Conservation (phyloP, 345 rosid genomes). For the Conringia planisiliqua region DNA sequence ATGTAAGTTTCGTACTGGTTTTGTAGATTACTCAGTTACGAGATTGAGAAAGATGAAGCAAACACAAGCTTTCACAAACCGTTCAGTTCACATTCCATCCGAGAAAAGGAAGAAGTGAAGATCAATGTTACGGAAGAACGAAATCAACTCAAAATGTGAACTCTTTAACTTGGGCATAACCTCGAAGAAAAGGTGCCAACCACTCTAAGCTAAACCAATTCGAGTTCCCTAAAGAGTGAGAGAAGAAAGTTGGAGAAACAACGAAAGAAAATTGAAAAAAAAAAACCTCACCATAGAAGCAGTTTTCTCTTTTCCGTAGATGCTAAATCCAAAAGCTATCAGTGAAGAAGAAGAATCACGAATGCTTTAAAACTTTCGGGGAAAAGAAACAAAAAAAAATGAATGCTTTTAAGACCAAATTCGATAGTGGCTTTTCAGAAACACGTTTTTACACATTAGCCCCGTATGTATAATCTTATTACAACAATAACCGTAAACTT, state of each 20-base stretch:
- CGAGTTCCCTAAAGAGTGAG: neutral
- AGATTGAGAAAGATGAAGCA: neutral
- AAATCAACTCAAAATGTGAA: neutral
- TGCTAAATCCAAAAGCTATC: neutral
- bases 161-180: neutral
- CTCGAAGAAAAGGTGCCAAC: neutral
- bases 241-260: neutral
- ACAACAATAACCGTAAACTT: neutral
- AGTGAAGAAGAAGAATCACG: neutral
- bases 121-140: neutral
- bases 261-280: neutral
- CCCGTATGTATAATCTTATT: neutral
- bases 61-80: neutral
- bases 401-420: neutral
- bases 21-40: neutral
- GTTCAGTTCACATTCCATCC: neutral
- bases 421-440: neutral
- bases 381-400: neutral
- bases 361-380: neutral
- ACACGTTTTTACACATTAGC: neutral
- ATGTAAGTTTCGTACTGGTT: neutral
- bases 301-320: neutral
- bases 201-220: no score
- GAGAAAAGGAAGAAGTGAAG: neutral
- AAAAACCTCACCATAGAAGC: constrained; percentile 14